Percentiles rank a stretch among this genome's conserved stretches.
Evolutionary conservation across 352 stramenopile species (phyloP).

Genomic region (Phytophthora nicotianae): DNA sequence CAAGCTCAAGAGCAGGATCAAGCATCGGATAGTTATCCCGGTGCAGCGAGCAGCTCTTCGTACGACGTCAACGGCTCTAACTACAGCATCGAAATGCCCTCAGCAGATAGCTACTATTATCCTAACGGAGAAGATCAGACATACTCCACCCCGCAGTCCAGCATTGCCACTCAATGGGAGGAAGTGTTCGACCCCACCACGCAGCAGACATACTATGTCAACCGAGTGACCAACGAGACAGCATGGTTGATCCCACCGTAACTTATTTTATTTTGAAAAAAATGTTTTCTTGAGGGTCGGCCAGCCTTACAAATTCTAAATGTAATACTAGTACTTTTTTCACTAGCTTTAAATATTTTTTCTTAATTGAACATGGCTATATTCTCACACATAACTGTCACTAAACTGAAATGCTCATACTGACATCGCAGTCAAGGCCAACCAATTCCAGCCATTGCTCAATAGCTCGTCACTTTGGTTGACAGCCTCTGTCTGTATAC

Average conservation of each 20-base stretch:
- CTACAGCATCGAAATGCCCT: conserved; percentile 18
- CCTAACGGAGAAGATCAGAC: background rate
- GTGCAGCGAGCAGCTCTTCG: background rate
- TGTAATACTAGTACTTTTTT: too few relatives aligned
- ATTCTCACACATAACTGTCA: too few relatives aligned
- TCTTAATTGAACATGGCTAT: conserved; percentile 22
- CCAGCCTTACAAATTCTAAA: too few relatives aligned
- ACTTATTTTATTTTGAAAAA: too few relatives aligned
- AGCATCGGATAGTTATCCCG: background rate
- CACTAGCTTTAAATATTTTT: too few relatives aligned
- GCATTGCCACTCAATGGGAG: conserved; percentile 40
- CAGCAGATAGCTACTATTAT: conserved; percentile 1
- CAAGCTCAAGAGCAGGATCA: conserved; percentile 7
- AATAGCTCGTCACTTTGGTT: conserved; percentile 4
- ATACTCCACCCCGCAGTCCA: background rate
- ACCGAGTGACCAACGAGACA: conserved; percentile 62
- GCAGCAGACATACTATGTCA: conserved; percentile 66
- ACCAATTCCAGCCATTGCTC: conserved; percentile 29
- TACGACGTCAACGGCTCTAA: conserved; percentile 10
- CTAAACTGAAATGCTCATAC: conserved; percentile 6
- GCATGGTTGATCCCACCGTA: conserved; percentile 46
- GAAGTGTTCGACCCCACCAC: conserved; percentile 69
- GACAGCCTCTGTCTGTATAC: background rate
- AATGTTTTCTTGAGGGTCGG: too few relatives aligned
- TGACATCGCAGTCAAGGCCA: conserved; percentile 21